phyloP scores from a whole-genome alignment of 352 stramenopile genomes.

The Phytophthora rubi region DNA sequence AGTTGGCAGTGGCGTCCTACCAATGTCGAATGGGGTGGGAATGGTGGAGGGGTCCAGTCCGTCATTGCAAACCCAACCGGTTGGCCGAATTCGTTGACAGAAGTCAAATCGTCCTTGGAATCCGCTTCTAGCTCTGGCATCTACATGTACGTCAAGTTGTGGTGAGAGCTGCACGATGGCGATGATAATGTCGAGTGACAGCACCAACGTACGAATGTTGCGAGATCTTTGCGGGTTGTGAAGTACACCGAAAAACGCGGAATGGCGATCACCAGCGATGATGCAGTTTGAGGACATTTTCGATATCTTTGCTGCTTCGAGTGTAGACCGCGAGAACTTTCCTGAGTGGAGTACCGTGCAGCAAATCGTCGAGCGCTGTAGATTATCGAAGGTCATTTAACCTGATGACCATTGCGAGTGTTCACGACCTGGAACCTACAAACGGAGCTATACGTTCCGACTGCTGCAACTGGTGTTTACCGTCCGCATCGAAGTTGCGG shows the following conservation, averaged over 20 bases:
- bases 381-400: not conserved
- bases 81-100: conserved; percentile 27
- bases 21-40: conserved; percentile 19
- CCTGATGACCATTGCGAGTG: not conserved
- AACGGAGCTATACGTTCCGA: not conserved
- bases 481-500: conserved; percentile 9
- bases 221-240: not conserved
- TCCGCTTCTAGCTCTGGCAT: not conserved
- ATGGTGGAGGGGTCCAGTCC: conserved; percentile 18
- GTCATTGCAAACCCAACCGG: conserved; percentile 17
- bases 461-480: conserved; percentile 1
- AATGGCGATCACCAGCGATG: not conserved
- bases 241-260: not conserved
- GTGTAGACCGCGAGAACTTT: not conserved
- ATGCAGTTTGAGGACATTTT: not conserved
- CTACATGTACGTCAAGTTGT: not conserved
- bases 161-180: not conserved
- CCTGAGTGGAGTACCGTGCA: not conserved
- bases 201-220: not conserved
- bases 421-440: not conserved
- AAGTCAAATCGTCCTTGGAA: not conserved
- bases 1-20: conserved; percentile 22
- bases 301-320: conserved; percentile 2
- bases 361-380: not conserved
- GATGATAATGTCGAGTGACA: not conserved